Percentiles rank a stretch among this genome's conserved stretches.
Evolutionary conservation across 176 grass and related monocot species (phyloP).

Genomic region (Triticum urartu): DNA sequence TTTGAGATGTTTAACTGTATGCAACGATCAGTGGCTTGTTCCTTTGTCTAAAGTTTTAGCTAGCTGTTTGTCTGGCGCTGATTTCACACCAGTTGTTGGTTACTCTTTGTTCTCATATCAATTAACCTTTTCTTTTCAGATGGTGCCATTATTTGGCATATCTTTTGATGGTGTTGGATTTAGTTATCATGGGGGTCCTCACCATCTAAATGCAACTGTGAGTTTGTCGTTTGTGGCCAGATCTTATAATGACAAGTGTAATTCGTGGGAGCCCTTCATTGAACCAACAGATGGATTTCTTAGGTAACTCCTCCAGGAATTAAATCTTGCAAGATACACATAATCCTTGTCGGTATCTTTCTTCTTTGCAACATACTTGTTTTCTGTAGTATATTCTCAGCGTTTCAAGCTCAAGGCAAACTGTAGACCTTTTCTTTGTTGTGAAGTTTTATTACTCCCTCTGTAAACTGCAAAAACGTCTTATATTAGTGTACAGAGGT

Average conservation of each 20-base stretch:
- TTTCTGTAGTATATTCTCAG: background rate
- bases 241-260: conserved; percentile 93
- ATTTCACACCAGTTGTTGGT: conserved; percentile 7
- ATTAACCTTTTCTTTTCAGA: conserved; percentile 49
- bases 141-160: conserved; percentile 87
- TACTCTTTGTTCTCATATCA: conserved; percentile 19
- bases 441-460: conserved; percentile 1
- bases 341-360: conserved; percentile 14
- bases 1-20: conserved; percentile 16
- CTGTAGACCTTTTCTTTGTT: conserved; percentile 1
- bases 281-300: conserved; percentile 96
- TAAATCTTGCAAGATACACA: conserved; percentile 21
- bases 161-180: conserved; percentile 73
- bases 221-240: conserved; percentile 75
- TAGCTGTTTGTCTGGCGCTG: conserved; percentile 20
- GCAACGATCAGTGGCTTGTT: background rate
- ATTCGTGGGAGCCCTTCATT: conserved; percentile 92
- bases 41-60: background rate
- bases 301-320: conserved; percentile 50
- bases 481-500: background rate
- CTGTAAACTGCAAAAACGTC: background rate
- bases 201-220: conserved; percentile 79
- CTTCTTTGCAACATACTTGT: background rate
- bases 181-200: conserved; percentile 72
- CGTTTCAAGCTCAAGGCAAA: conserved; percentile 1